These are phyloP conservation scores for Tubosaeta sp. DNA, from an alignment of 768 basidiomycete species.

Conservation along the genomic window DNA sequence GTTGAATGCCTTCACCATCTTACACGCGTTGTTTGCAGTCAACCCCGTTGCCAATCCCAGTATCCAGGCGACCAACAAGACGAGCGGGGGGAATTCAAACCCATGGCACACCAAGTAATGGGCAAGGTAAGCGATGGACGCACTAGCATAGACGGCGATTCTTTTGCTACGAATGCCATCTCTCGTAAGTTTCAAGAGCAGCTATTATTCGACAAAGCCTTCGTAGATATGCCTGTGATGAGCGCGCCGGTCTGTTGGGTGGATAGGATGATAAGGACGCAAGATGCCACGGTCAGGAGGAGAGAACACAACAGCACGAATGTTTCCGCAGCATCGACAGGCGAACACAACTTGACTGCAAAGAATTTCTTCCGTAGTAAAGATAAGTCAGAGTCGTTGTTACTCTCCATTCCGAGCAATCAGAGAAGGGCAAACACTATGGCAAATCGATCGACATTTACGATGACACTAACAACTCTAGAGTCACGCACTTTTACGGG, in stretches of 20 bases:
- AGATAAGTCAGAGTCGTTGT: not conserved
- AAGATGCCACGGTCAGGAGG: not conserved
- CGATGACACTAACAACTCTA: not conserved
- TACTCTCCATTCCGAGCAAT: not conserved
- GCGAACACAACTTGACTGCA: not conserved
- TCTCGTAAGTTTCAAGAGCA: conserved; percentile 10
- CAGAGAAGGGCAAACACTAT: too few species aligned
- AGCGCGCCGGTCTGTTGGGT: too few species aligned
- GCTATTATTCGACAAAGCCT: conserved; percentile 2
- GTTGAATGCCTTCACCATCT: too few species aligned
- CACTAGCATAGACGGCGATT: conserved; percentile 8
- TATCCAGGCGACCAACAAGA: conserved; percentile 6
- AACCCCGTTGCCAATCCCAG: conserved; percentile 10
- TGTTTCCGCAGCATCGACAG: conserved; percentile 3
- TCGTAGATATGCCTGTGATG: not conserved
- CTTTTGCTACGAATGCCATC: conserved; percentile 10
- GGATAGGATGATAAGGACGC: not conserved
- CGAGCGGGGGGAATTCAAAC: conserved; percentile 8
- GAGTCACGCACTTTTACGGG: too few species aligned
- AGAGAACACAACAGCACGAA: conserved; percentile 7
- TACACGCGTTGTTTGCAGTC: conserved; percentile 10
- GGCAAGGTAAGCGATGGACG: conserved; percentile 11
- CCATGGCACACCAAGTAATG: conserved; percentile 2
- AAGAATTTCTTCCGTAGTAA: not conserved
- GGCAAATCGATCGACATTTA: not conserved